These are phyloP conservation scores for Camellia granthamiana DNA, from an alignment of 148 eudicot species.

Conservation along the genomic window DNA sequence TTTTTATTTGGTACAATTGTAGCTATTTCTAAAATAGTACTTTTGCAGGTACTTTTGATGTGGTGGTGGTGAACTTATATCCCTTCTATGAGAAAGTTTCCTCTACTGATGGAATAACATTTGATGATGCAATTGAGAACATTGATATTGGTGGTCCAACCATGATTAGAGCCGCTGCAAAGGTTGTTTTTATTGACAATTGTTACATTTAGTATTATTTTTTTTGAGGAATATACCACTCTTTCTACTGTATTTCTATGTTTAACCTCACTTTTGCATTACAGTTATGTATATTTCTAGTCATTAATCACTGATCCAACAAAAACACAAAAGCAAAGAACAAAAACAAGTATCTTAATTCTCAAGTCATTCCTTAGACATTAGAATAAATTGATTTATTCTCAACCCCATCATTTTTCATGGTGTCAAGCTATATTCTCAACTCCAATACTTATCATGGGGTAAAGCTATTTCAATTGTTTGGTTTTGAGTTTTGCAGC, in stretches of 20 bases:
- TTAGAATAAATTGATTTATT: neutral
- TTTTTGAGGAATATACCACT: constrained; percentile 1
- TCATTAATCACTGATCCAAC: neutral
- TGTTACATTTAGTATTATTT: neutral
- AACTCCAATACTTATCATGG: neutral
- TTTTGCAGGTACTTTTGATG: constrained; percentile 74
- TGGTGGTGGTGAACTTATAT: constrained; percentile 93
- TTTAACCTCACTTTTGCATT: neutral
- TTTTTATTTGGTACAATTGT: constrained; percentile 8
- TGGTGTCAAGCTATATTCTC: neutral
- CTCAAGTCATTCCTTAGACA: neutral
- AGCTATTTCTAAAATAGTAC: constrained; percentile 10
- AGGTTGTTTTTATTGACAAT: constrained; percentile 43
- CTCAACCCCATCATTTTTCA: neutral
- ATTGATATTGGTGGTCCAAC: constrained; percentile 99
- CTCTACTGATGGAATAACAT: constrained; percentile 57
- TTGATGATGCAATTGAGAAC: constrained; percentile 96
- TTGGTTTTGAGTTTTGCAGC: constrained; percentile 1
- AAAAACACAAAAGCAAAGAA: neutral
- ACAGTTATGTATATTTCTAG: neutral
- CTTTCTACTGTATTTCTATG: neutral
- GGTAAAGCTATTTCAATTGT: neutral
- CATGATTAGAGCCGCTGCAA: constrained; percentile 99
- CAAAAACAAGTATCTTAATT: neutral
- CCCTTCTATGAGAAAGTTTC: constrained; percentile 96